A percentile compares a stretch with the other conserved stretches of the same genome.
Evolutionary conservation across 495 filamentous ascomycete genomes (phyloP).

Genomic region (Bombardia bombarda): DNA sequence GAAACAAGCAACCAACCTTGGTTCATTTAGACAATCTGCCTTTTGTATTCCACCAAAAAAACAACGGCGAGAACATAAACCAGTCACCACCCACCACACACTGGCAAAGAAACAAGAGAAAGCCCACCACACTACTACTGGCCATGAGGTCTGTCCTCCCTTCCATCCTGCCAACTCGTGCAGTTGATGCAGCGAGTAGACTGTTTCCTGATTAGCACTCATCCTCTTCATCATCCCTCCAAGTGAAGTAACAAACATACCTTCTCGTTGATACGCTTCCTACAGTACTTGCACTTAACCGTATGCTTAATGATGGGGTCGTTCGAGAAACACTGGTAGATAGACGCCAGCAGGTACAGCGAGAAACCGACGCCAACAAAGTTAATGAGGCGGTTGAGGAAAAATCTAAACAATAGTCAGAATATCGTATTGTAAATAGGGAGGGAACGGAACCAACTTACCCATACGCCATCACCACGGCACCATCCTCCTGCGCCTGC

Average conservation of each 20-base stretch:
- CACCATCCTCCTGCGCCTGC: conserved; percentile 61
- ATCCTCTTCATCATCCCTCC: neutral
- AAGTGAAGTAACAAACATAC: conserved; percentile 24
- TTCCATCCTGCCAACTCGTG: conserved; percentile 71
- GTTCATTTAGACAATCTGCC: too few species aligned
- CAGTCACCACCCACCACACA: neutral
- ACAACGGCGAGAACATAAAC: neutral
- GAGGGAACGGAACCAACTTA: conserved; percentile 17
- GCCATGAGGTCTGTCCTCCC: conserved; percentile 42
- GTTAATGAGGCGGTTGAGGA: conserved; percentile 58
- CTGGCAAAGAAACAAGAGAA: neutral
- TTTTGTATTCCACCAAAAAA: too few species aligned
- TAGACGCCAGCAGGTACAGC: conserved; percentile 56
- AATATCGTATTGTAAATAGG: neutral
- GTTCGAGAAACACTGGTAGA: conserved; percentile 52
- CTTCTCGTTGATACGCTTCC: conserved; percentile 57
- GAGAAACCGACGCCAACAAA: conserved; percentile 59
- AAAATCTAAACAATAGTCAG: conserved; percentile 33
- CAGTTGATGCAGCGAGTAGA: conserved; percentile 61
- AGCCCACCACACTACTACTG: neutral
- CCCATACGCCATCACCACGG: conserved; percentile 66
- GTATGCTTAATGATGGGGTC: conserved; percentile 65
- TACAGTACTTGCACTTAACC: conserved; percentile 65
- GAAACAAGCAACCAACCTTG: too few species aligned
- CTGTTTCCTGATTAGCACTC: conserved; percentile 23